Evolutionary conservation across 208 protist genomes (phyloP), one percentile per base, ranked within the genome.

Genomic region (Endotrypanum monterogeii): DNA sequence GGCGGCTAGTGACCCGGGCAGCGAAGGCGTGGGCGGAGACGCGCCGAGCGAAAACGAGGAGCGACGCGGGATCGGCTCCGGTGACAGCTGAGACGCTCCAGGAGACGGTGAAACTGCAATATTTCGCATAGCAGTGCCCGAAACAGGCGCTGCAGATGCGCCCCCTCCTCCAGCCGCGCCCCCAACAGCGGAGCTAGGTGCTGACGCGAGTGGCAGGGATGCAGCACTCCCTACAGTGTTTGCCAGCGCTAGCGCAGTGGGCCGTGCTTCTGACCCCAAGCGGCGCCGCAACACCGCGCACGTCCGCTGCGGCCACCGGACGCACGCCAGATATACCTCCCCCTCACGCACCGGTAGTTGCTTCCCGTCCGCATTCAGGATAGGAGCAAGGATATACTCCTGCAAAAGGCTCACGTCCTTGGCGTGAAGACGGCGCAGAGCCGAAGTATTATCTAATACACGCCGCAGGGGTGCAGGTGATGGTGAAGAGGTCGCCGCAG

Each of bases 371-470:
- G 82, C 67, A 60, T 95, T 85, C 12, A 91, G 57, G 20, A 93
- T 86, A 61, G 79, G 81, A 30, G 85, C 74, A 35, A 93, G 73
- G 50, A 92, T 61, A 71, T 93, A 87, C 71, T 95, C 88, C 65
- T 95, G 90, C 55, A 95, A 77, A 56, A 90, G 54, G 18, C 66
- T 76, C 11, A 89, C 67, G 63, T 87, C 84, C 48, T 73, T 79
- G 46, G 66, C 52, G 66, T 83, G 79, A 16, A 50, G 67, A 37
- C 79, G 76, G 16, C 77, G 84, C 30, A 83, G 63, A 16, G 69
- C 74, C 46, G 69, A 71, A 0, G 84, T 88, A 74, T 88, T 85
- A 69, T 80, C 74, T 12, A 25, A 55, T 50, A 70, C 63, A 35
- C 75, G 67, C 12, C 58, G 72, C 6, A 56, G 28, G 7, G 57